These are phyloP conservation scores for Ophiostoma himal-ulmi DNA, from an alignment of 2,329 filamentous ascomycete genomes.

Conservation along the genomic window DNA sequence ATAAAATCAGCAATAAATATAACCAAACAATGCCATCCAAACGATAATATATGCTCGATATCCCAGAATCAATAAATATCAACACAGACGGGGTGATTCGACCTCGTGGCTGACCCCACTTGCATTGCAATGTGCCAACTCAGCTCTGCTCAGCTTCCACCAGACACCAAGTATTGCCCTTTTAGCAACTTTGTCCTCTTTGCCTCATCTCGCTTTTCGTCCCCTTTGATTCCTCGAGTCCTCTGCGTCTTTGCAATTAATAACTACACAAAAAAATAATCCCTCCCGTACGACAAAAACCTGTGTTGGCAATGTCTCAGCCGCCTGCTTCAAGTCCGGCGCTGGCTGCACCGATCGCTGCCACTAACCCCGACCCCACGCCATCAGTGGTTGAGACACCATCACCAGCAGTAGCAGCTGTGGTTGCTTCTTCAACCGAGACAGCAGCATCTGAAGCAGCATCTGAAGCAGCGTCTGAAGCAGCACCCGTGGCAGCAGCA, in stretches of 20 bases:
- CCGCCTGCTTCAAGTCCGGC: not conserved
- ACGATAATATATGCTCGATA: not conserved
- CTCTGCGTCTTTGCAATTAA: not conserved
- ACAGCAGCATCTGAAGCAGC: not conserved
- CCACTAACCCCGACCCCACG: constrained; percentile 4
- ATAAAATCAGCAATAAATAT: not conserved
- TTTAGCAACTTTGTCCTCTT: not conserved
- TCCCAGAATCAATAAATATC: not conserved
- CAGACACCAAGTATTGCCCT: not conserved
- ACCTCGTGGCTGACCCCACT: not conserved
- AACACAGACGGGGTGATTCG: not conserved
- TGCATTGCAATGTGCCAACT: not conserved
- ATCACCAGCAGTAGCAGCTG: not conserved
- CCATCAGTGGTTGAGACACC: not conserved
- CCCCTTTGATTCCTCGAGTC: not conserved
- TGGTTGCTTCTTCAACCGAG: not conserved
- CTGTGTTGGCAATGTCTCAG: constrained; percentile 3
- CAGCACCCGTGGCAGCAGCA: not conserved
- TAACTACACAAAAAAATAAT: not conserved
- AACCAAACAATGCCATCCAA: not conserved
- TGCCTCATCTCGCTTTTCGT: not conserved
- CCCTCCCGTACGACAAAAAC: not conserved
- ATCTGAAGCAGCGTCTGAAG: not conserved
- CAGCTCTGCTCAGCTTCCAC: constrained; percentile 4
- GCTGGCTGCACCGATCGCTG: constrained; percentile 1